phyloP scores from a whole-genome alignment of 805 yeast species.

The Pichia deserticola region DNA sequence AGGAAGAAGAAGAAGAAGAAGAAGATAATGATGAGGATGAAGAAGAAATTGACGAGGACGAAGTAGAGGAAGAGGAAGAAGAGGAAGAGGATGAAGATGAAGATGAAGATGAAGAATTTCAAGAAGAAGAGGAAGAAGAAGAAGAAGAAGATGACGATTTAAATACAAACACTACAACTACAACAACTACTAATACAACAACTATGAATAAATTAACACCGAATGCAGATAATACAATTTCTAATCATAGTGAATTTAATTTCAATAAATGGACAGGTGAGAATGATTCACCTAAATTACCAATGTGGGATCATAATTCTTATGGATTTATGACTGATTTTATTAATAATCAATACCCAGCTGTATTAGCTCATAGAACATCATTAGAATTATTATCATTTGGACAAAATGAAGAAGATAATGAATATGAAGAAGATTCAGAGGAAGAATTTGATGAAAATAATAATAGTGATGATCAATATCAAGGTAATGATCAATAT shows the following conservation, averaged over 20 bases:
- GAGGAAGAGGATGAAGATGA: background rate
- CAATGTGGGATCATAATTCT: constrained; percentile 26
- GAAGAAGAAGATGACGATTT: background rate
- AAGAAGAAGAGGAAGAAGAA: background rate
- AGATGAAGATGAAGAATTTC: background rate
- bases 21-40: background rate
- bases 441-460: constrained; percentile 13
- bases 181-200: background rate
- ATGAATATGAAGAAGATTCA: constrained; percentile 21
- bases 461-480: constrained; percentile 11
- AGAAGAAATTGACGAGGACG: background rate
- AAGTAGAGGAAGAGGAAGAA: background rate
- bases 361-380: constrained; percentile 6
- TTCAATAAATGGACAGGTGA: constrained; percentile 14
- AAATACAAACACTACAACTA: background rate
- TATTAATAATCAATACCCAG: constrained; percentile 21
- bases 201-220: background rate
- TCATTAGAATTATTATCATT: constrained; percentile 6
- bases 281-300: constrained; percentile 15
- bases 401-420: constrained; percentile 29
- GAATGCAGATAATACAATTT: background rate
- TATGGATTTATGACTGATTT: constrained; percentile 28
- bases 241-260: background rate
- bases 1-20: background rate
- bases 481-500: constrained; percentile 6